Evolutionary conservation across 1,284 basidiomycete species (phyloP).

Genomic region (Kwoniella shivajii): DNA sequence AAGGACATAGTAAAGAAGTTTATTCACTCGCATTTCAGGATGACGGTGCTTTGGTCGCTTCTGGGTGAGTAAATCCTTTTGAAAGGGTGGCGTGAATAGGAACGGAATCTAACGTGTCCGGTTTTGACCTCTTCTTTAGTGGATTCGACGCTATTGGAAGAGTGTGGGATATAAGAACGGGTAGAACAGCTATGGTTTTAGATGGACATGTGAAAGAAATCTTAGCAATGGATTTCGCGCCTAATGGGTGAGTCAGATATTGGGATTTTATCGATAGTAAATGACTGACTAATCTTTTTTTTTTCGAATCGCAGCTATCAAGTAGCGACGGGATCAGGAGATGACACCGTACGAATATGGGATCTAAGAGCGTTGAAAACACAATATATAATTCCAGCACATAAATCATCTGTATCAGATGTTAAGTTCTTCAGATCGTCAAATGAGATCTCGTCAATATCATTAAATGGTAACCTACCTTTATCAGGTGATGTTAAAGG

Average conservation of each 20-base stretch:
- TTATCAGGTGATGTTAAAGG: conserved; percentile 40
- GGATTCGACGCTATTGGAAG: conserved; percentile 96
- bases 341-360: conserved; percentile 98
- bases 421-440: conserved; percentile 80
- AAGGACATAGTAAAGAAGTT: conserved; percentile 97
- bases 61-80: conserved; percentile 65
- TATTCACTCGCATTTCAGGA: conserved; percentile 93
- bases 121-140: too few relatives aligned
- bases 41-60: conserved; percentile 89
- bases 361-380: conserved; percentile 90
- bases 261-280: neutral
- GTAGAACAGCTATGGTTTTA: conserved; percentile 94
- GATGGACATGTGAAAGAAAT: conserved; percentile 97
- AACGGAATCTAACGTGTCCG: neutral
- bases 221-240: conserved; percentile 87
- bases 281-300: conserved; percentile 1
- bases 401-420: conserved; percentile 91
- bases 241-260: conserved; percentile 72
- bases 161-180: conserved; percentile 95
- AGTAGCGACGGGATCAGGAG: conserved; percentile 92
- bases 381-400: conserved; percentile 95
- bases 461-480: conserved; percentile 43
- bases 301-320: conserved; percentile 75
- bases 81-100: neutral
- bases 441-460: conserved; percentile 39